Percentiles rank a stretch among this genome's conserved stretches.
Conservation (phyloP, 2,329 filamentous ascomycete genomes). For the Neodidymelliopsis sp. region DNA sequence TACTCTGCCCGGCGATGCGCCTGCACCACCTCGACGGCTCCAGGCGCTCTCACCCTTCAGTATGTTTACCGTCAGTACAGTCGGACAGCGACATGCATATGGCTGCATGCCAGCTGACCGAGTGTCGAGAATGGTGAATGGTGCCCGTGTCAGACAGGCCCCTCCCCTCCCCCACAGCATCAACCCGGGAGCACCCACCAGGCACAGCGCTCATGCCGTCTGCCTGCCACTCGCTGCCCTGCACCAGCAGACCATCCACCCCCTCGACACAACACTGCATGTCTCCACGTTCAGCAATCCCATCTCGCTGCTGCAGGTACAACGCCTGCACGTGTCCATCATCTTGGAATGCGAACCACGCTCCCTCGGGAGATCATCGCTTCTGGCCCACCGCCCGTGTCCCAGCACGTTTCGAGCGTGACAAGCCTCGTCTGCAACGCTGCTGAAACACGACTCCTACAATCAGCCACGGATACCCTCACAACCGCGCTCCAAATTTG, state of each 20-base stretch:
- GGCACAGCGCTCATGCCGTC: neutral
- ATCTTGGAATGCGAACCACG: no score
- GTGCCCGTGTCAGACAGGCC: neutral
- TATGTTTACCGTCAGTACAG: no score
- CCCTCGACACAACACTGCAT: no score
- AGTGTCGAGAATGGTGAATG: no score
- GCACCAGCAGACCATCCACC: no score
- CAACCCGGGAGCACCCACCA: neutral
- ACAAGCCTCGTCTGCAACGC: conserved; percentile 34
- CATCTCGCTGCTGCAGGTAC: neutral
- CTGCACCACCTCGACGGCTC: conserved; percentile 9
- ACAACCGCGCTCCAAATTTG: conserved; percentile 24
- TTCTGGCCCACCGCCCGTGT: conserved; percentile 10
- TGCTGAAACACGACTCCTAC: conserved; percentile 41
- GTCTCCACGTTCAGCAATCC: neutral
- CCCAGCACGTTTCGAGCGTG: conserved; percentile 16
- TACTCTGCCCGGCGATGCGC: conserved; percentile 14
- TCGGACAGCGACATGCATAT: no score
- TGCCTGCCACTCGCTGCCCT: no score
- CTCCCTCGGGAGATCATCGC: conserved; percentile 12
- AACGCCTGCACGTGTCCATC: conserved; percentile 16
- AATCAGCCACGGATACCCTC: conserved; percentile 22
- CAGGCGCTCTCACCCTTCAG: no score
- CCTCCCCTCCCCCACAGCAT: neutral
- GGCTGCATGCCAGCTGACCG: no score